Conservation (phyloP, 805 yeast genomes). For the Candida stauntonica region DNA sequence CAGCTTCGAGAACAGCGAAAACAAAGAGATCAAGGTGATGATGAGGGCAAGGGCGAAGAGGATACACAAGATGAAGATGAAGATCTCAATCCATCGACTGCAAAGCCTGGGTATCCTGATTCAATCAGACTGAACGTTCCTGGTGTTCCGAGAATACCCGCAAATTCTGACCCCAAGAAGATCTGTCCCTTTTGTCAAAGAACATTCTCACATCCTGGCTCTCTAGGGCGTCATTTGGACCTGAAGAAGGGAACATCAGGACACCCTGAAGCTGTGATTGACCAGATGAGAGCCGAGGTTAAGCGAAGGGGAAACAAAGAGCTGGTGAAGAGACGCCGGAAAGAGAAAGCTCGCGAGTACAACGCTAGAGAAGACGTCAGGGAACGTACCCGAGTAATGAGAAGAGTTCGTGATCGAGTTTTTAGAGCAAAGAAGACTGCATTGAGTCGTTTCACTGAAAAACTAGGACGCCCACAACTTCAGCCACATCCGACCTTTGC, state of each 20-base stretch:
- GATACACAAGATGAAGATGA: neutral
- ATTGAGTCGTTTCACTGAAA: constrained; percentile 32
- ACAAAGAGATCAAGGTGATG: neutral
- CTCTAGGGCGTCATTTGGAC: constrained; percentile 58
- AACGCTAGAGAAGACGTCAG: constrained; percentile 45
- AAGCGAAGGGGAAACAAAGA: constrained; percentile 47
- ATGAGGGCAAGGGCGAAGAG: neutral
- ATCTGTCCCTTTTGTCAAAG: constrained; percentile 49
- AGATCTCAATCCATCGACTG: neutral
- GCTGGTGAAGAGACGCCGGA: constrained; percentile 37
- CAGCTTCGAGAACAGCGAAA: too few relatives aligned
- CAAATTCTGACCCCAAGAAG: constrained; percentile 30
- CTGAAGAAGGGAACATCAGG: constrained; percentile 45
- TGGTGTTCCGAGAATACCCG: constrained; percentile 25
- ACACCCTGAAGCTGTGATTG: constrained; percentile 49
- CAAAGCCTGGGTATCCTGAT: constrained; percentile 7
- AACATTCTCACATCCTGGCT: constrained; percentile 52
- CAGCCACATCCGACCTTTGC: constrained; percentile 47
- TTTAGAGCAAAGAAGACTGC: constrained; percentile 37
- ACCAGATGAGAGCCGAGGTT: constrained; percentile 42
- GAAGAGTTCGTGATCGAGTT: constrained; percentile 40
- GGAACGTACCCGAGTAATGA: constrained; percentile 40
- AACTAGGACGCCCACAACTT: constrained; percentile 35
- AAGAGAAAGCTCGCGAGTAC: constrained; percentile 38
- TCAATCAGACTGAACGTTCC: constrained; percentile 13